A percentile compares a stretch with the other conserved stretches of the same genome.
Conservation (phyloP, 768 basidiomycete species). For the Suillus americanus region DNA sequence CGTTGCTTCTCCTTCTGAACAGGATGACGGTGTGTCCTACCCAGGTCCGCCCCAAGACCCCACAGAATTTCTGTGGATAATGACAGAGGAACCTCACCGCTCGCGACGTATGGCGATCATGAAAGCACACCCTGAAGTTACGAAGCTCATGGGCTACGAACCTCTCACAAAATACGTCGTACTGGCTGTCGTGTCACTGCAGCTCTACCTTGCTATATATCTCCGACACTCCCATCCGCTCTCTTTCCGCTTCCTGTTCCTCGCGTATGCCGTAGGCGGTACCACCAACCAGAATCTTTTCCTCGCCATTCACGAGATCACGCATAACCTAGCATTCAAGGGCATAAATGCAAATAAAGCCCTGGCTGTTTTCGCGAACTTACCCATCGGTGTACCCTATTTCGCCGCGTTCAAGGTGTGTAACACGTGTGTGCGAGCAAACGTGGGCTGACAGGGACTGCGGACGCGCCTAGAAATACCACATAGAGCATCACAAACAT, state of each 20-base stretch:
- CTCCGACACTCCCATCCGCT: constrained; percentile 70
- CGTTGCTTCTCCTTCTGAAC: constrained; percentile 36
- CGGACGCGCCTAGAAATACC: constrained; percentile 61
- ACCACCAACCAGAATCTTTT: constrained; percentile 98
- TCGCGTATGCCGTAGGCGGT: constrained; percentile 86
- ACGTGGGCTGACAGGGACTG: constrained; percentile 9
- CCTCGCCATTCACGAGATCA: constrained; percentile 97
- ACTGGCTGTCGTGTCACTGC: constrained; percentile 75
- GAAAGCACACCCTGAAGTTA: constrained; percentile 95
- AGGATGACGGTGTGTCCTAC: constrained; percentile 42
- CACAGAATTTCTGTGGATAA: constrained; percentile 90
- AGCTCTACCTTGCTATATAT: constrained; percentile 60
- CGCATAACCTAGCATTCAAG: constrained; percentile 93
- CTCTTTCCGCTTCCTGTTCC: constrained; percentile 69
- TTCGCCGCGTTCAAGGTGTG: constrained; percentile 90
- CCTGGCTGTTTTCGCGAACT: constrained; percentile 87
- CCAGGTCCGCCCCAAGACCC: constrained; percentile 69
- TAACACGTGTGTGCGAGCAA: neutral
- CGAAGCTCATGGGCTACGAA: constrained; percentile 95
- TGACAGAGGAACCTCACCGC: constrained; percentile 98
- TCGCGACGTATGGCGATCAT: constrained; percentile 84
- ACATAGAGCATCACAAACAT: constrained; percentile 95
- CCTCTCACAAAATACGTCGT: constrained; percentile 90
- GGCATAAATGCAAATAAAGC: constrained; percentile 81
- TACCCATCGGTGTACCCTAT: constrained; percentile 95